A percentile compares a stretch with the other conserved stretches of the same genome.
Evolutionary conservation across 129 eudicot species (phyloP).

Genomic region (Lactuca saligna): DNA sequence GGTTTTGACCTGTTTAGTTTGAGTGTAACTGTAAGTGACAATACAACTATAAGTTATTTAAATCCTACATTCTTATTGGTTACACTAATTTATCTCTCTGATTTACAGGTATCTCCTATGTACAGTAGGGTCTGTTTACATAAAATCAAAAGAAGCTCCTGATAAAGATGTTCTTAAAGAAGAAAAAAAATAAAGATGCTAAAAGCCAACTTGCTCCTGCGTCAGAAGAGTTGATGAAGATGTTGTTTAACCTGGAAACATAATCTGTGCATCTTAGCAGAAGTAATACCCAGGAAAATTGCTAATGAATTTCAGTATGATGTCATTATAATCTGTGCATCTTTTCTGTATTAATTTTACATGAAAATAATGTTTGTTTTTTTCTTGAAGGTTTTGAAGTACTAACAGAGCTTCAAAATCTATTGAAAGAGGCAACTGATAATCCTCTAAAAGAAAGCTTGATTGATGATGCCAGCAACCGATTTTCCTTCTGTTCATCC

Average conservation of each 20-base stretch:
- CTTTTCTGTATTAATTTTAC: no score
- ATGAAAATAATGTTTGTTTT: conserved; percentile 22
- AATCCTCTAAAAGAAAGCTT: conserved; percentile 47
- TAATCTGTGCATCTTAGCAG: neutral
- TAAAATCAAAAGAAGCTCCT: conserved; percentile 79
- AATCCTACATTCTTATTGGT: conserved; percentile 8
- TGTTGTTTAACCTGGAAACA: no score
- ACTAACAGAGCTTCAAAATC: conserved; percentile 82
- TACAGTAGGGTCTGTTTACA: conserved; percentile 89
- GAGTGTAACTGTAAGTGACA: conserved; percentile 71
- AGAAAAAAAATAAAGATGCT: no score
- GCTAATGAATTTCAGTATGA: neutral
- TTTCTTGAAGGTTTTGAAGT: conserved; percentile 60
- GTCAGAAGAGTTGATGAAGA: no score
- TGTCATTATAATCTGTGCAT: neutral
- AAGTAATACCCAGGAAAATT: neutral
- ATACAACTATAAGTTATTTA: neutral
- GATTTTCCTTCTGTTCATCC: no score
- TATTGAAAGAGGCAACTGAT: conserved; percentile 41
- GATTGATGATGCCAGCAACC: no score
- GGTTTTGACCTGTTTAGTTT: no score
- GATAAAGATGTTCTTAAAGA: conserved; percentile 86
- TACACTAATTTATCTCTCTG: conserved; percentile 19
- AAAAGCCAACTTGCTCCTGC: no score
- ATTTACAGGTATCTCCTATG: conserved; percentile 71